Conservation (phyloP, 495 filamentous ascomycete genomes). For the Annulohypoxylon stygium region DNA sequence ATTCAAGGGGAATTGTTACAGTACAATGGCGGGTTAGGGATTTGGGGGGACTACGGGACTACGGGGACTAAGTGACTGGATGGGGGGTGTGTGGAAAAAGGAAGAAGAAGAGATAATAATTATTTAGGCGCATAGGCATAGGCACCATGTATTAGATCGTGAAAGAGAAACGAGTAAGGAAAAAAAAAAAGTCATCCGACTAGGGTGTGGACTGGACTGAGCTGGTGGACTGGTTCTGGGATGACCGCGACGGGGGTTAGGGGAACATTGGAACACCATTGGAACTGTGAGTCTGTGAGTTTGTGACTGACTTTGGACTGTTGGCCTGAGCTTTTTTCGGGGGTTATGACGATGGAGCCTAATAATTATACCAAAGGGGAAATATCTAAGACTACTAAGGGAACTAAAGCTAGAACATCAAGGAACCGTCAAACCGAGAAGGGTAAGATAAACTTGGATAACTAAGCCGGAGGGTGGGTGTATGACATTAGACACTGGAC, state of each 20-base stretch:
- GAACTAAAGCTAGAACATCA: conserved; percentile 10
- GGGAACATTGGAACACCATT: not conserved
- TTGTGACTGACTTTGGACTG: not conserved
- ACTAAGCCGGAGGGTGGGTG: conserved; percentile 31
- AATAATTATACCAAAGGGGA: conserved; percentile 39
- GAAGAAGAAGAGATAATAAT: conserved; percentile 24
- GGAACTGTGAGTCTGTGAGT: conserved; percentile 6
- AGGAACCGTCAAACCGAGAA: conserved; percentile 8
- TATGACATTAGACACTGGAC: conserved; percentile 17
- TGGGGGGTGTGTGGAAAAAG: conserved; percentile 9
- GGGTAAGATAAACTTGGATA: not conserved
- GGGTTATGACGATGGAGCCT: conserved; percentile 43
- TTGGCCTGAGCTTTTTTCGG: conserved; percentile 36
- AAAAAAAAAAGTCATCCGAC: conserved; percentile 40
- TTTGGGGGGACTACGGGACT: no score
- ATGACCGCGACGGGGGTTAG: not conserved
- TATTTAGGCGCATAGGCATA: conserved; percentile 42
- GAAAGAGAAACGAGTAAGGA: conserved; percentile 13
- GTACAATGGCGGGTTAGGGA: conserved; percentile 1
- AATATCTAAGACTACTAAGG: not conserved
- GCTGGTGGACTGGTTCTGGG: not conserved
- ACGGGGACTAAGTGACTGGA: not conserved
- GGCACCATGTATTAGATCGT: conserved; percentile 32
- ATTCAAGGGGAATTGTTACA: conserved; percentile 42
- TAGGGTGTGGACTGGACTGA: conserved; percentile 12